Base-by-base conservation (phyloP, 768 basidiomycete genomes). In the Boletus subparvulus region DNA sequence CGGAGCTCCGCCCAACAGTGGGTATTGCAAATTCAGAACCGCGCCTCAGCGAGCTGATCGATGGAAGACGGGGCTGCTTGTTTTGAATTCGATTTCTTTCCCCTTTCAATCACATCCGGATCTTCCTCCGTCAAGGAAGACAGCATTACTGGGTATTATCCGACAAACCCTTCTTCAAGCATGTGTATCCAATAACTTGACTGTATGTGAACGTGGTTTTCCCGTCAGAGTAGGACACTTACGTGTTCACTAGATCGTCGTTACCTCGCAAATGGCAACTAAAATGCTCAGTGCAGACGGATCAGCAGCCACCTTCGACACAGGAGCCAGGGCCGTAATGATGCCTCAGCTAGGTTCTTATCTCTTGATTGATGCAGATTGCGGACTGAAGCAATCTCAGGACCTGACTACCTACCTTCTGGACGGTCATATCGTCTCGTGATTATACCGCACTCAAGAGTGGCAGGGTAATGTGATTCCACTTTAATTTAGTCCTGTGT, bases 241-340 rank as follows among this genome's bases (percentile, higher is more conserved):
- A 45, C 52, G 60, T 50, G 30, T 33, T 28, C 33, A 46, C 52
- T 50, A 83, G 82, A 72, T 82, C 45, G 76, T 88, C 45, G 74
- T 80, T 35, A 88, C 87, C 3, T 84, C 84, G 24, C 88, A 91
- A 66, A 74, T 91, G 60, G 78, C 85, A 14, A 90, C 85, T 0
- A 90, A 86, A 65, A 72, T 88, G 61, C 68, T 88, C 35, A 80
- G 82, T 55, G 73, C 78, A 2, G 85, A 90, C 61, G 89, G 89
- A 50, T 75, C 82, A 17, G 60, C 77, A n/a, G 86, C 83, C 42
- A 86, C 72, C 41, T 90, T 86, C 63, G 84, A 88, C 58, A 81
- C 83, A 42, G 81, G 87, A 32, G 78, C 80, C 16, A 80, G 73
- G 58, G 87, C 83, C 11, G 69, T 88, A 43, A 80, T 92, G 80